These are phyloP conservation scores for Macrolepiota fuliginosa DNA, from an alignment of 768 basidiomycete genomes.

Conservation along the genomic window DNA sequence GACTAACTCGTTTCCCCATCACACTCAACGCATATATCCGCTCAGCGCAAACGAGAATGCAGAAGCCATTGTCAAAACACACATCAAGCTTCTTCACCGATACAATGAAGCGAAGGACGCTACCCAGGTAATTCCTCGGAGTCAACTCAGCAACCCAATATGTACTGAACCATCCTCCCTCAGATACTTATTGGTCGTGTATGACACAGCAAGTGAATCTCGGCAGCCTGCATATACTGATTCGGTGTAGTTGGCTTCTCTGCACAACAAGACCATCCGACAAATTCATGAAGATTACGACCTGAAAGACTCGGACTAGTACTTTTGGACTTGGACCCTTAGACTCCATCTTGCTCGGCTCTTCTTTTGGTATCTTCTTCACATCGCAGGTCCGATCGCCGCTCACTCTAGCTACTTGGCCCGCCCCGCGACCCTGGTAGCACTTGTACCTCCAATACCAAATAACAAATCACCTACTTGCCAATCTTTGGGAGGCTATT, in stretches of 20 bases:
- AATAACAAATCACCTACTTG: background rate
- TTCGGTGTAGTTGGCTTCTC: conserved; percentile 58
- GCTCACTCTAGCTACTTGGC: background rate
- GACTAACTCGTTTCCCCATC: background rate
- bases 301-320: conserved; percentile 55
- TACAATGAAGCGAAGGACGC: conserved; percentile 87
- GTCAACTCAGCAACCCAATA: background rate
- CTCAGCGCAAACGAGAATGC: conserved; percentile 23
- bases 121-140: conserved; percentile 52
- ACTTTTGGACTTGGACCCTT: background rate
- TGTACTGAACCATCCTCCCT: background rate
- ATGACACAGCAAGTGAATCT: conserved; percentile 14
- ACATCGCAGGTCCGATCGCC: background rate
- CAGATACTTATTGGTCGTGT: conserved; percentile 82
- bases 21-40: background rate
- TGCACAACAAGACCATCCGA: conserved; percentile 67
- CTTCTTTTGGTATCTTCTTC: background rate
- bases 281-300: conserved; percentile 75
- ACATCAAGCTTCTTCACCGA: conserved; percentile 69
- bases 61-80: conserved; percentile 49
- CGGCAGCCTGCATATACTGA: conserved; percentile 8
- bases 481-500: background rate
- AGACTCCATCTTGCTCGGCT: background rate
- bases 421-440: background rate
- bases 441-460: background rate